Conservation (phyloP, 176 grass and related monocot species). For the Canna indica region DNA sequence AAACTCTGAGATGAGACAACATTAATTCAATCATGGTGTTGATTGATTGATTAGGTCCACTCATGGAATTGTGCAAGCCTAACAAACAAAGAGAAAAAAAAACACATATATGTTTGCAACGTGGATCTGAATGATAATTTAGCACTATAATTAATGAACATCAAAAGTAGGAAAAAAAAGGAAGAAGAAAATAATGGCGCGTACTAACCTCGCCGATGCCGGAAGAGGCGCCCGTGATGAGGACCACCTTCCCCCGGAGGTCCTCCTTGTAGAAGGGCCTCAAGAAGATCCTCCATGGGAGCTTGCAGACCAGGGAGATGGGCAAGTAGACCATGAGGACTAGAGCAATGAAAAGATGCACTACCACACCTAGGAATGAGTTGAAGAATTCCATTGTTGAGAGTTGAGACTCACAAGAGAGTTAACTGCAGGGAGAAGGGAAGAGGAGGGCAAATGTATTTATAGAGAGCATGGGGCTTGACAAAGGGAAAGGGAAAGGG, state of each 20-base stretch:
- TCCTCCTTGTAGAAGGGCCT: constrained; percentile 46
- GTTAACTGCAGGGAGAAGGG: neutral
- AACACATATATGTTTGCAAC: too few relatives aligned
- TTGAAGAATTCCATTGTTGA: constrained; percentile 19
- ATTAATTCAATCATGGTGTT: too few relatives aligned
- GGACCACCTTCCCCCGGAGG: constrained; percentile 58
- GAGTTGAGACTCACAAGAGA: too few relatives aligned
- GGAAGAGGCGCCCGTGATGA: constrained; percentile 80
- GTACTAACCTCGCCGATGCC: constrained; percentile 60
- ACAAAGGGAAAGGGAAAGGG: too few relatives aligned
- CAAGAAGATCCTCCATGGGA: constrained; percentile 27
- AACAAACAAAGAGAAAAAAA: too few relatives aligned
- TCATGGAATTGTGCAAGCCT: too few relatives aligned
- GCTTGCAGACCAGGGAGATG: constrained; percentile 33
- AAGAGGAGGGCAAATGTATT: neutral
- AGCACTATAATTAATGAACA: too few relatives aligned
- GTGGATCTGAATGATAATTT: too few relatives aligned
- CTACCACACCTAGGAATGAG: constrained; percentile 33
- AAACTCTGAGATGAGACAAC: too few relatives aligned
- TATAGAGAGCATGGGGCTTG: too few relatives aligned
- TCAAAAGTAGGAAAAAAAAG: neutral
- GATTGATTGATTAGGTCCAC: too few relatives aligned
- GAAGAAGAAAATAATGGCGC: neutral
- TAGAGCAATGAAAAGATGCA: constrained; percentile 35
- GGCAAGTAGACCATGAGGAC: constrained; percentile 66